These are phyloP conservation scores for Circinella minor DNA, from an alignment of 371 early-diverging fungal genomes.

Conservation along the genomic window DNA sequence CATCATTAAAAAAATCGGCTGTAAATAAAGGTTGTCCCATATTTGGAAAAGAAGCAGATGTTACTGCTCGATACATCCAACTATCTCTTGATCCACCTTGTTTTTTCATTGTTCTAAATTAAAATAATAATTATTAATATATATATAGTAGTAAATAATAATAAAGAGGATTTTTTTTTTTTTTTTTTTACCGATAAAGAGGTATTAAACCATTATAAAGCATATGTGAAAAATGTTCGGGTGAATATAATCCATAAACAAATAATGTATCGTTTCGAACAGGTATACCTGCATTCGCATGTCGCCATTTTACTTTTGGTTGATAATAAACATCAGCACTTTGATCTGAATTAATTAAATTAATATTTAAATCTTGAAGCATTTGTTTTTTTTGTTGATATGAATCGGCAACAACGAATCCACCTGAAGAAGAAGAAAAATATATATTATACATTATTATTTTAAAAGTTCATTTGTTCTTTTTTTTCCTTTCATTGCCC, in stretches of 20 bases:
- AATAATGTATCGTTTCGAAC: slow-evolving; percentile 46
- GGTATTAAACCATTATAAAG: slow-evolving; percentile 58
- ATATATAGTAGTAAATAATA: too few relatives aligned
- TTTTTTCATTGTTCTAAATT: slow-evolving; percentile 43
- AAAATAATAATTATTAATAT: neutral
- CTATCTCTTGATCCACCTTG: slow-evolving; percentile 13
- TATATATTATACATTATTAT: neutral
- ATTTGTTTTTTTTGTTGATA: neutral
- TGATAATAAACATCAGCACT: slow-evolving; percentile 40
- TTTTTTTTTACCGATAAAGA: slow-evolving; percentile 37
- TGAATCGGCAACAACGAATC: slow-evolving; percentile 10
- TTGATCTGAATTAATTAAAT: slow-evolving; percentile 40
- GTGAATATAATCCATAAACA: slow-evolving; percentile 54
- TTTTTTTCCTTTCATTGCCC: too few relatives aligned
- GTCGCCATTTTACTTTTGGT: slow-evolving; percentile 29
- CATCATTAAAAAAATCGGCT: slow-evolving; percentile 28
- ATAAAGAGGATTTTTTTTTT: too few relatives aligned
- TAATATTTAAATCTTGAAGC: slow-evolving; percentile 32
- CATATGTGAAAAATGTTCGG: slow-evolving; percentile 55
- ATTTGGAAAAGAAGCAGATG: slow-evolving; percentile 1
- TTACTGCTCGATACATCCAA: slow-evolving; percentile 42
- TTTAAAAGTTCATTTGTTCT: too few relatives aligned
- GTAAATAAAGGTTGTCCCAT: slow-evolving; percentile 25
- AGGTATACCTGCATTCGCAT: neutral
- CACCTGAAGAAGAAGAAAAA: too few relatives aligned